phyloP scores from a whole-genome alignment of 129 eudicot species.

The Flaveria ramosissima region DNA sequence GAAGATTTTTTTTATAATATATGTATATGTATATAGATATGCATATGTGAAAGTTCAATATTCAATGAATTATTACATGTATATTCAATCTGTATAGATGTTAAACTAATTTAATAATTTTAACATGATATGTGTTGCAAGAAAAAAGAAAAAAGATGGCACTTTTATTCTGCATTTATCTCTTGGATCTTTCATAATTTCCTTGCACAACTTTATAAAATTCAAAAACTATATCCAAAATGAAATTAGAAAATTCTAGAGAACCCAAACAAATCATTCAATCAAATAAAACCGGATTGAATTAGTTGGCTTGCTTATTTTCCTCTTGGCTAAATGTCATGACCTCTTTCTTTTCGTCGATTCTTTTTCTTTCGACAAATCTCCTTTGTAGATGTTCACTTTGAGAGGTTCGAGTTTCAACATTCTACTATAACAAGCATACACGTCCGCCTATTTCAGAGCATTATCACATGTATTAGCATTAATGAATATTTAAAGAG shows the following conservation, averaged over 20 bases:
- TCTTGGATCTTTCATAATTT: not conserved
- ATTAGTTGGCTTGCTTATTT: conserved; percentile 13
- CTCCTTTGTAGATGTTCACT: not conserved
- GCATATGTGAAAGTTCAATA: too few species aligned
- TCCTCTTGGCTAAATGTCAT: conserved; percentile 37
- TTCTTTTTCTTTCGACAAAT: conserved; percentile 3
- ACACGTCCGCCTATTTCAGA: conserved; percentile 45
- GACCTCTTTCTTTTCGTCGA: conserved; percentile 52
- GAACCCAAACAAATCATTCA: conserved; percentile 19
- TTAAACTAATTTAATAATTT: too few species aligned
- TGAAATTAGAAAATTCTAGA: conserved; percentile 14
- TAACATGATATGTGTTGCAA: too few species aligned
- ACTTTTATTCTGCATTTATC: conserved; percentile 17
- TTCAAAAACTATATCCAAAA: conserved; percentile 29
- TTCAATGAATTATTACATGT: too few species aligned
- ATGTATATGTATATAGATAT: too few species aligned
- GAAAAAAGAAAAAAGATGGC: not conserved
- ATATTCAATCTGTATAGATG: too few species aligned
- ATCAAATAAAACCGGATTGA: conserved; percentile 16
- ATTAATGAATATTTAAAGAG: not conserved
- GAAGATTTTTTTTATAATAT: too few species aligned
- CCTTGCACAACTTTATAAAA: conserved; percentile 21
- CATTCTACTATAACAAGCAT: conserved; percentile 45
- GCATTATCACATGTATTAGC: not conserved
- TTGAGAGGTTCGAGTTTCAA: conserved; percentile 32